Percentiles rank a stretch among this genome's conserved stretches.
phyloP scores from a whole-genome alignment of 2,329 filamentous ascomycete species.

The Arthrobotrys megalospora region DNA sequence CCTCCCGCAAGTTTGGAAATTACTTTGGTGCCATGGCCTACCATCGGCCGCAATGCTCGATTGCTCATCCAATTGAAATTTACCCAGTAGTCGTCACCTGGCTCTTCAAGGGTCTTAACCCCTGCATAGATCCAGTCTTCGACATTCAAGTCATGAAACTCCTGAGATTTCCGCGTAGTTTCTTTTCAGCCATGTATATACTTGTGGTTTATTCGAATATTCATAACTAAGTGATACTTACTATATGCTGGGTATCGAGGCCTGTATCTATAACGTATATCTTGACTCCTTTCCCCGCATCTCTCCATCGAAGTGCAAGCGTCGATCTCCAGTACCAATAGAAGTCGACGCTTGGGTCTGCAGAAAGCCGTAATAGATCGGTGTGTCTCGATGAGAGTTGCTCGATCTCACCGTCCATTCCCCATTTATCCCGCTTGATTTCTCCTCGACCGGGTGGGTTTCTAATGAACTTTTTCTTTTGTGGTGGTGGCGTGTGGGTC shows the following conservation, averaged over 20 bases:
- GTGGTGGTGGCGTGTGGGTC: too few species aligned
- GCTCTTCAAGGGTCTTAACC: not conserved
- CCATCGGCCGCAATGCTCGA: too few species aligned
- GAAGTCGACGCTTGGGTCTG: too few species aligned
- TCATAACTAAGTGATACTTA: not conserved
- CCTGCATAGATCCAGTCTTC: slow-evolving; percentile 9
- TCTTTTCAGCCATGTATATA: too few species aligned
- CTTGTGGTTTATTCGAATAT: not conserved
- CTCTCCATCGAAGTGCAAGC: slow-evolving; percentile 2
- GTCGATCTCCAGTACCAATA: too few species aligned
- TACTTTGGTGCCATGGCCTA: not conserved
- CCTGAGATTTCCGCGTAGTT: not conserved
- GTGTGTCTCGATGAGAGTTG: too few species aligned
- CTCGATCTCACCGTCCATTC: too few species aligned
- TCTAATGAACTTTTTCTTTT: too few species aligned
- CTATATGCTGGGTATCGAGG: not conserved
- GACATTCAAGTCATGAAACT: not conserved
- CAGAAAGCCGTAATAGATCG: too few species aligned
- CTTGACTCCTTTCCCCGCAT: not conserved
- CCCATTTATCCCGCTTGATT: too few species aligned
- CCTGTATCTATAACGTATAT: slow-evolving; percentile 17
- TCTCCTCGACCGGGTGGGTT: too few species aligned
- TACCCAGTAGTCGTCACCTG: not conserved
- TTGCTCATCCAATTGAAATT: too few species aligned
- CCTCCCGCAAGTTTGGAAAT: not conserved